Base-by-base conservation (phyloP, 2,329 filamentous ascomycete genomes). In the Chaetoscypha palmicola region DNA sequence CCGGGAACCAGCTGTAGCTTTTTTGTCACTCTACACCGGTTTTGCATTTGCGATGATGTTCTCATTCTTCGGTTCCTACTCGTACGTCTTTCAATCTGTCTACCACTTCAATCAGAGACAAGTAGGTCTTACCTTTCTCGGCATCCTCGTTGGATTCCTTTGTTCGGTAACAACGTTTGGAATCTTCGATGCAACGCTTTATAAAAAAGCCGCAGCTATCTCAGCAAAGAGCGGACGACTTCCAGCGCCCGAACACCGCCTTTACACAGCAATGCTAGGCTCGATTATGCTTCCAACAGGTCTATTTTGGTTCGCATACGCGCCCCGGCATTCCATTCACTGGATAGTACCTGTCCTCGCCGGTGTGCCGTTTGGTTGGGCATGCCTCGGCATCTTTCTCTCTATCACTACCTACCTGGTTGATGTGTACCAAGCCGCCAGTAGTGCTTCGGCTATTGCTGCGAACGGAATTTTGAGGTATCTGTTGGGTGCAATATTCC, bases 191-290 rank as follows among this genome's bases (percentile, higher is more conserved):
- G 76, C 53, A 76, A 81, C 62, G 66, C 64, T 51, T 63, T 72
- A 45, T 80, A 76, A 55, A 55, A 59, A 43, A 67, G 59, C 55
- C 8, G 40, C 16, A 2, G 19, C 11, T 1, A 45, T 41, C 33
- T 46, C 48, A 4, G 48, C 45, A 1, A 39, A 43, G 1, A 16
- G 17, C 14, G 30, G 30, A 8, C 12, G 16, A 5, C 28, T 20
- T n/a, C 65, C 70, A 0, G 67, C 68, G 0, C 76, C 77, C 0
- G 77, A 83, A 58, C 66, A 80, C 47, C 66, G 79, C 0, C 63
- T 83, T 9, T 74, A 77, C 46, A 68, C 70, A 1, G 74, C 76
- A 9, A 78, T 81, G 72, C 60, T 79, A 3, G 58, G 58, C 4
- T 48, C 38, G n/a, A 11, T 59, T 5, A 39, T 54, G 17, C 32